Percentiles rank a stretch among this genome's conserved stretches.
These are phyloP conservation scores for Diaporthe citriasiana DNA, from an alignment of 2,329 filamentous ascomycete genomes.

Conservation along the genomic window DNA sequence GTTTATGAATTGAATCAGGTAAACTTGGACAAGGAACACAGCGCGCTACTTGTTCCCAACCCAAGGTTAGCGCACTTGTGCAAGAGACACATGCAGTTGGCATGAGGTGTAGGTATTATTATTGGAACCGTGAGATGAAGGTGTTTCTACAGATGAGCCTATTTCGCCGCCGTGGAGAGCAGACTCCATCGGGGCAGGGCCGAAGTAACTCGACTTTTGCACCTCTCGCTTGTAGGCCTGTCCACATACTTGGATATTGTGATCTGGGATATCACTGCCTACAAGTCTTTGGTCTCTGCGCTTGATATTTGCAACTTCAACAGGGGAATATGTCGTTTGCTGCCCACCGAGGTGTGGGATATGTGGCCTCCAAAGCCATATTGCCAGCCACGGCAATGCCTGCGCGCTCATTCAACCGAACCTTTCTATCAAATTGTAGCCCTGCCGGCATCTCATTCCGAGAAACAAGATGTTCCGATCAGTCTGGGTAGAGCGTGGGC, in stretches of 20 bases:
- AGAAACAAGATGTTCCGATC: neutral
- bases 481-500: neutral
- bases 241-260: neutral
- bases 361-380: neutral
- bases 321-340: neutral
- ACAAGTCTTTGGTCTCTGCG: neutral
- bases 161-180: neutral
- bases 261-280: neutral
- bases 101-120: neutral
- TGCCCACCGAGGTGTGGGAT: neutral
- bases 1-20: neutral
- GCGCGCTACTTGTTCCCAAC: no score
- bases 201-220: neutral
- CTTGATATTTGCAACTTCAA: neutral
- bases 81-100: neutral
- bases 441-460: neutral
- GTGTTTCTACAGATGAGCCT: neutral
- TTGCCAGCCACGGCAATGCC: neutral
- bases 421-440: neutral
- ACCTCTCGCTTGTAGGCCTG: no score
- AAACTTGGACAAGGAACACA: neutral
- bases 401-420: neutral
- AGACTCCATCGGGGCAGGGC: neutral
- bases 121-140: constrained; percentile 2
- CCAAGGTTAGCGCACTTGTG: no score